Evolutionary conservation across 768 basidiomycete genomes (phyloP), one percentile per base, ranked within the genome.

Genomic region (Termitomyces sp.): DNA sequence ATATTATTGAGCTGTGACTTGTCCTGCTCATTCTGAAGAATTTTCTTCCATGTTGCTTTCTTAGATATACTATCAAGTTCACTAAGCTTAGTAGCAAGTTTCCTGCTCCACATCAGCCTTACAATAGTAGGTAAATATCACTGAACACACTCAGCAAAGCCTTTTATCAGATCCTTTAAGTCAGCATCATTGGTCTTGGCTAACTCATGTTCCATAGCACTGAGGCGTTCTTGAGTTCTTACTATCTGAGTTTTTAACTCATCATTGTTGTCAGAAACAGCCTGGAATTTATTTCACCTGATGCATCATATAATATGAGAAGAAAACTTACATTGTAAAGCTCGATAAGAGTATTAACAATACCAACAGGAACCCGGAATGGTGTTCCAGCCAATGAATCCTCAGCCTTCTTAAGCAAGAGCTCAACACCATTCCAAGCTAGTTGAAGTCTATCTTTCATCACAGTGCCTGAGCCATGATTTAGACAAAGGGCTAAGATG

Each of bases 11-110:
- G 64, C 32, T 49, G 36, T 29, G 40, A 34, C 5, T 31, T 56
- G 40, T 66, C 55, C 38, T 60, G 60, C 38, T 62, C 59, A 53
- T 46, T 60, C 6, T 65, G 37, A 12, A 69, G 12, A 36, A 61
- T 43, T 56, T 58, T 42, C 34, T 17, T 37, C 55, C 34, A 57
- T 12, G 10, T 42, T 25, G 25, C 15, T 0, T 40, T 55, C 17
- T 47, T 40, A n/a, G 34, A 40, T 29, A 61, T 38, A 3, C 50
- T 8, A 0, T 42, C 0, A 14, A 61, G 53, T 12, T 56, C 25
- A 10, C 25, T 6, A 15, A 53, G 17, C 31, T 60, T 53, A 12
- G 31, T 9, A 32, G n/a, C 32, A 32, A 61, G 52, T 52, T 36
- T 52, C 2, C 50, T 52, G 7, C 2, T 20, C 2, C 1, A 32